Conservation (phyloP, 371 early-diverging fungal species). For the Circinella minor region DNA sequence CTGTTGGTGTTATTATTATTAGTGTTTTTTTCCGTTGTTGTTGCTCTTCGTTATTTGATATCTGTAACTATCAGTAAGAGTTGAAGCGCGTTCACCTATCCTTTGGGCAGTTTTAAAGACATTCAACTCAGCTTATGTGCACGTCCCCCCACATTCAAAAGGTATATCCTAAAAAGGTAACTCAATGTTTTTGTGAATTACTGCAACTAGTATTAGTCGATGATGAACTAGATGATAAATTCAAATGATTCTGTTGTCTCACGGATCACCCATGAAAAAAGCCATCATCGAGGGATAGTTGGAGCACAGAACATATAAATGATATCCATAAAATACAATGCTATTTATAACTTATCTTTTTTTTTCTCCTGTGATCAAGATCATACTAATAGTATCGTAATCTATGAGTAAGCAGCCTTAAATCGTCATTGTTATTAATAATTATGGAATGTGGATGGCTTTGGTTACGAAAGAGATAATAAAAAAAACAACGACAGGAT, state of each 20-base stretch:
- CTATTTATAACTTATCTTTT: not conserved
- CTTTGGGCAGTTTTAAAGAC: too few relatives aligned
- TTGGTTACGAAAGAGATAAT: not conserved
- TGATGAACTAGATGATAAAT: not conserved
- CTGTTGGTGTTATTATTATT: too few relatives aligned
- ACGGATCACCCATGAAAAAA: not conserved
- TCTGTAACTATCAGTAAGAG: too few relatives aligned
- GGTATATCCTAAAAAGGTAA: too few relatives aligned
- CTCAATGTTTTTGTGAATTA: too few relatives aligned
- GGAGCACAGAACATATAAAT: not conserved
- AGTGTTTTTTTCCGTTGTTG: too few relatives aligned
- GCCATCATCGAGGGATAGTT: not conserved
- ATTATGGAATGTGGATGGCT: not conserved
- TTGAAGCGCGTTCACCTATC: too few relatives aligned
- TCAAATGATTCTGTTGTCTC: not conserved
- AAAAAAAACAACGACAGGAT: not conserved
- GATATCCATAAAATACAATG: not conserved
- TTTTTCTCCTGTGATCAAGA: not conserved
- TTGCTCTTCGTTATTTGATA: too few relatives aligned
- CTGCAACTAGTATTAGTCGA: not conserved
- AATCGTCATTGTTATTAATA: not conserved
- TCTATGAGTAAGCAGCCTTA: not conserved
- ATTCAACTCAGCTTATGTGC: too few relatives aligned
- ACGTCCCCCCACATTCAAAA: too few relatives aligned
- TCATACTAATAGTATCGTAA: constrained; percentile 2